Conservation (phyloP, 495 filamentous ascomycete species). For the Articulospora tetracladia region DNA sequence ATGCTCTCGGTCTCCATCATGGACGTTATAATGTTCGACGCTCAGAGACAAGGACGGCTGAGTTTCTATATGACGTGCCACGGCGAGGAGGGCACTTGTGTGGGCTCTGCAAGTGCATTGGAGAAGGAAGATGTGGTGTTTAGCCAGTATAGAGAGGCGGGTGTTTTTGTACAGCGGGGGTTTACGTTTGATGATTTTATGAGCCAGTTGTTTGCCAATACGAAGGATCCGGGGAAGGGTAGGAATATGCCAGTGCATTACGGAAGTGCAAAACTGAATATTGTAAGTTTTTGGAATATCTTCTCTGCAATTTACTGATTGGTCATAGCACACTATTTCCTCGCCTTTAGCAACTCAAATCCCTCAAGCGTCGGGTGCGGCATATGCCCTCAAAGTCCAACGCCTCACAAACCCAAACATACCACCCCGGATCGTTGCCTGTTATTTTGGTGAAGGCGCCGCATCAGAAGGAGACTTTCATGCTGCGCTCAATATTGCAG, state of each 20-base stretch:
- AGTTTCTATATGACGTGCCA: slow-evolving; percentile 98
- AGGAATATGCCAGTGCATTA: slow-evolving; percentile 99
- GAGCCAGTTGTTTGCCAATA: slow-evolving; percentile 92
- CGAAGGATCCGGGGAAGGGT: slow-evolving; percentile 73
- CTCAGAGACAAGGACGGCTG: slow-evolving; percentile 63
- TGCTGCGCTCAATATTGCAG: slow-evolving; percentile 92
- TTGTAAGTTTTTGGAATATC: slow-evolving; percentile 46
- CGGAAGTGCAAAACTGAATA: slow-evolving; percentile 75
- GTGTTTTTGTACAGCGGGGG: slow-evolving; percentile 84
- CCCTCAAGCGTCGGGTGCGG: slow-evolving; percentile 88
- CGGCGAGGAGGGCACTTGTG: slow-evolving; percentile 91
- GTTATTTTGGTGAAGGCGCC: slow-evolving; percentile 98
- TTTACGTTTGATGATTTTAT: slow-evolving; percentile 87
- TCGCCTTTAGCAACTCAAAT: slow-evolving; percentile 93
- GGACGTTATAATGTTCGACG: slow-evolving; percentile 93
- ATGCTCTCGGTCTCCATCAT: slow-evolving; percentile 81
- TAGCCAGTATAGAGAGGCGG: slow-evolving; percentile 91
- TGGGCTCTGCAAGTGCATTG: slow-evolving; percentile 81
- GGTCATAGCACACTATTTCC: slow-evolving; percentile 77
- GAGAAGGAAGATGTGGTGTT: slow-evolving; percentile 85
- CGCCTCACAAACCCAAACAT: slow-evolving; percentile 64
- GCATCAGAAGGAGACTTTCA: slow-evolving; percentile 98
- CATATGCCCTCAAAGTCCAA: slow-evolving; percentile 91
- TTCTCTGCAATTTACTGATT: neutral
- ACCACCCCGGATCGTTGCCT: slow-evolving; percentile 69